phyloP scores from a whole-genome alignment of 495 filamentous ascomycete species.

The Penicillium malachiteum region DNA sequence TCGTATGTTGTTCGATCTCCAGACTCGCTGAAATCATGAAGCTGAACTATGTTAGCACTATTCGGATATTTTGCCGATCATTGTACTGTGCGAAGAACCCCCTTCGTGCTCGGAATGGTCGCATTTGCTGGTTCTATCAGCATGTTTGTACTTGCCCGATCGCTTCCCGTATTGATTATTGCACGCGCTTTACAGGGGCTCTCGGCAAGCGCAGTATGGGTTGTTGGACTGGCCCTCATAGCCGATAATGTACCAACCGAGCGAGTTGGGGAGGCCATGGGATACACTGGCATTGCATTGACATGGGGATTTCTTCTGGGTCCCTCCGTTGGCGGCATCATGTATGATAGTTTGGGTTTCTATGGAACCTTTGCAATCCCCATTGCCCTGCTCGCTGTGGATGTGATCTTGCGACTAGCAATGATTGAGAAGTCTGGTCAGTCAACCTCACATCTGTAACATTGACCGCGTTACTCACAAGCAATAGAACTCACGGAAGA shows the following conservation, averaged over 20 bases:
- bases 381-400: conserved; percentile 51
- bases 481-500: not conserved
- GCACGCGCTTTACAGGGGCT: conserved; percentile 59
- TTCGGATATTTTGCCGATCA: conserved; percentile 57
- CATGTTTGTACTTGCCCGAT: conserved; percentile 52
- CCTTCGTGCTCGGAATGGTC: conserved; percentile 56
- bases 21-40: not conserved
- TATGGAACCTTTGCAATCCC: conserved; percentile 47
- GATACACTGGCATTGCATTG: conserved; percentile 61
- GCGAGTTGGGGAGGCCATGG: conserved; percentile 61
- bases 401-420: conserved; percentile 56
- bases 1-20: conserved; percentile 33
- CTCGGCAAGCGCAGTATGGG: conserved; percentile 59
- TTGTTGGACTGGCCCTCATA: conserved; percentile 57
- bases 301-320: conserved; percentile 53
- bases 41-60: conserved; percentile 14
- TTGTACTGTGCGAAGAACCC: conserved; percentile 47
- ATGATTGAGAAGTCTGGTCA: conserved; percentile 54
- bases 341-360: conserved; percentile 49
- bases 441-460: not conserved
- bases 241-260: conserved; percentile 57
- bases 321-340: conserved; percentile 70
- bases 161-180: conserved; percentile 46
- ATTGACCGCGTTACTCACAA: not conserved
- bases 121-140: conserved; percentile 52